phyloP scores from a whole-genome alignment of 352 stramenopile species.

The Phytopythium montanum region DNA sequence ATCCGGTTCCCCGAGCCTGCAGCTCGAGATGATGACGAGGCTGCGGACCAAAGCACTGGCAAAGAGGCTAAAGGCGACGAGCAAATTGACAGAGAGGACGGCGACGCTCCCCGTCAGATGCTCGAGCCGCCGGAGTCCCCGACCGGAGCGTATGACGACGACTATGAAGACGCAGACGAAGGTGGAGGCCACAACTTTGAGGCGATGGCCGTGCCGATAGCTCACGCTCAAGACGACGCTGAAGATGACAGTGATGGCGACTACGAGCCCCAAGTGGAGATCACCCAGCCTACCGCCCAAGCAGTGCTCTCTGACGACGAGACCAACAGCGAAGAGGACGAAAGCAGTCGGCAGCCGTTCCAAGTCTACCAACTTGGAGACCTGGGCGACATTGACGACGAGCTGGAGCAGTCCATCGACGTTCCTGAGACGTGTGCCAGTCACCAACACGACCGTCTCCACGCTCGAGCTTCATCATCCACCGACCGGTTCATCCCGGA shows the following conservation, averaged over 20 bases:
- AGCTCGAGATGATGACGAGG: background rate
- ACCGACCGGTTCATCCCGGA: conserved; percentile 9
- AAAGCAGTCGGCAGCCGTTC: background rate
- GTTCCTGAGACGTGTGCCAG: conserved; percentile 37
- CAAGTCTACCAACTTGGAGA: background rate
- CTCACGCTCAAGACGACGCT: background rate
- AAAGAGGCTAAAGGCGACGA: conserved; percentile 1
- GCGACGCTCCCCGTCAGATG: conserved; percentile 15
- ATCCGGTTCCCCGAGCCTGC: conserved; percentile 32
- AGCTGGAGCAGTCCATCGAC: conserved; percentile 43
- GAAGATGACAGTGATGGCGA: background rate
- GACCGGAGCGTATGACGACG: conserved; percentile 25
- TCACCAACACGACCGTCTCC: background rate
- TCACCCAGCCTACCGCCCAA: background rate
- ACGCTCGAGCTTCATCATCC: background rate
- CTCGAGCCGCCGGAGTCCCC: conserved; percentile 47
- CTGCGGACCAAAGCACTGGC: conserved; percentile 3
- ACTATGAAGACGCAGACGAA: conserved; percentile 12
- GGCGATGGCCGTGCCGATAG: background rate
- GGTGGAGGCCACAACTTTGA: conserved; percentile 4
- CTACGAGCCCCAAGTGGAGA: background rate
- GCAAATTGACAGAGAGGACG: too few relatives aligned
- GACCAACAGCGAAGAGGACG: conserved; percentile 7
- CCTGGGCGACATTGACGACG: conserved; percentile 12
- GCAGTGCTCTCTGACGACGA: conserved; percentile 1